Evolutionary conservation across 2,329 filamentous ascomycete genomes (phyloP), one percentile per base, ranked within the genome.

Genomic region (Fusarium sp.): DNA sequence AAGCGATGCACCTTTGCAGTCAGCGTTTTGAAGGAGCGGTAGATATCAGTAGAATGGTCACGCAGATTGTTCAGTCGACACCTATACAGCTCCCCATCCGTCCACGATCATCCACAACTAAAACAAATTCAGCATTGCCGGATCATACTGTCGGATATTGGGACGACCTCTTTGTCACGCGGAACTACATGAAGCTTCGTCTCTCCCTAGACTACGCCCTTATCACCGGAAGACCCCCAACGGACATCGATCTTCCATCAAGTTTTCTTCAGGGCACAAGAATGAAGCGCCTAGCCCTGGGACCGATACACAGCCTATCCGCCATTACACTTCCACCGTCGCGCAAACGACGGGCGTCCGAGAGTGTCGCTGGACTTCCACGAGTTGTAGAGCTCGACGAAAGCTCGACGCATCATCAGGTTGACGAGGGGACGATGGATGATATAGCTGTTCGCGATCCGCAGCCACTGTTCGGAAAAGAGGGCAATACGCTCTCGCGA

Each of bases 41-140:
- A 13, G 61, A 65, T 2, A 65, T 65, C 3, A 65, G 62, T 14
- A 37, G 62, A 3, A 65, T 65, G 62, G 60, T 65, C 12, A 66
- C 62, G 0, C 62, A 65, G 7, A 65, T 65, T 0, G 62, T 65
- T 4, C 62, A 65, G 18, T 65, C 62, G 11, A 65, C 62, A 0
- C 61, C 61, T 0, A 41, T 65, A 8, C 61, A 65, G 4, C 14
- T 65, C 4, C 62, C 62, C 18, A 2, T 65, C 0, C 61, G 59
- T 1, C 13, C 30, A 5, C 20, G 10, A 2, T 3, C 46, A 30
- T 9, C 27, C 1, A 10, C 24, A 25, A 8, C 7, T 1, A 27
- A 13, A 0, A 10, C 14, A 5, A 3, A 29, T 2, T 24, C 45
- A 4, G 2, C 6, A 0, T 12, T 13, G 0, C 4, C 27, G 0